phyloP scores from a whole-genome alignment of 1,139 yeast genomes.

The Taiozyma sp. region DNA sequence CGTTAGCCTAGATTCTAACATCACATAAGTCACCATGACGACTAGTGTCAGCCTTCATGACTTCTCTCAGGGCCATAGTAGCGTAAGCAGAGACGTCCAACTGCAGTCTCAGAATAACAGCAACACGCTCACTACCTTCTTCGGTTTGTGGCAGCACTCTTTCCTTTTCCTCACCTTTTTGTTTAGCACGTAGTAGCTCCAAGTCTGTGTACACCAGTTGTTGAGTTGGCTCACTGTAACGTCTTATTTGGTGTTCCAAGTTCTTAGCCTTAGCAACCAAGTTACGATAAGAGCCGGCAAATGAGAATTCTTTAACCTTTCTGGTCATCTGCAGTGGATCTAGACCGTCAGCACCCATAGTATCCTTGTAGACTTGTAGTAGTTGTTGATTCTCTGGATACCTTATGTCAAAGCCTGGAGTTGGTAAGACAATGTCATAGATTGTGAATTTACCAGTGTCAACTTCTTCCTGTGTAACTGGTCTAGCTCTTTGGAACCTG shows the following conservation, averaged over 20 bases:
- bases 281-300: slow-evolving; percentile 85
- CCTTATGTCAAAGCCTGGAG: slow-evolving; percentile 87
- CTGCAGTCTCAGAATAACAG: slow-evolving; percentile 72
- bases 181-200: slow-evolving; percentile 51
- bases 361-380: slow-evolving; percentile 57
- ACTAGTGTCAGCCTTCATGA: slow-evolving; percentile 79
- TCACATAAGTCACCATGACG: slow-evolving; percentile 52
- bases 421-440: slow-evolving; percentile 83
- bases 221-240: slow-evolving; percentile 58
- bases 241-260: slow-evolving; percentile 59
- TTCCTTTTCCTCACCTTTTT: slow-evolving; percentile 30
- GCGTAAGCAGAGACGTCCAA: slow-evolving; percentile 91
- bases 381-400: slow-evolving; percentile 73
- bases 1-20: slow-evolving; percentile 18
- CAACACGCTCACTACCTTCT: slow-evolving; percentile 51
- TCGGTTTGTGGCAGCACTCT: slow-evolving; percentile 29
- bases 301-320: slow-evolving; percentile 80
- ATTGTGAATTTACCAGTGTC: slow-evolving; percentile 63
- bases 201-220: slow-evolving; percentile 80
- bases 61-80: slow-evolving; percentile 94
- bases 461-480: slow-evolving; percentile 53
- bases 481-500: slow-evolving; percentile 27
- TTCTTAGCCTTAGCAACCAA: slow-evolving; percentile 65
- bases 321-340: slow-evolving; percentile 85
- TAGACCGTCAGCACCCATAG: slow-evolving; percentile 77